Evolutionary conservation across 257 asterid species (phyloP).

Genomic region (Solanum appendiculatum): DNA sequence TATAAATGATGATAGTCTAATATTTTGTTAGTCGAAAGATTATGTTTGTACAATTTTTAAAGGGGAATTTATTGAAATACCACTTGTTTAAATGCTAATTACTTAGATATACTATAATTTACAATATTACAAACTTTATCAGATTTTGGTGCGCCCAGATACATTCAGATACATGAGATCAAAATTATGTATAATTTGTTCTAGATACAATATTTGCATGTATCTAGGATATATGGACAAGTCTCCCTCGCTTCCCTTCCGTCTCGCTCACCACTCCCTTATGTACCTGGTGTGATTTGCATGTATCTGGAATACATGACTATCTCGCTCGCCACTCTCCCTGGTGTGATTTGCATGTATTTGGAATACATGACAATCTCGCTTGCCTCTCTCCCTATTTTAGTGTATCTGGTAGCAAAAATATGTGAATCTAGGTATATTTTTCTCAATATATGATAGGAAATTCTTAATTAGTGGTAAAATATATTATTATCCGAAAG

Average conservation of each 20-base stretch:
- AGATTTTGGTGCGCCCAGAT: not conserved
- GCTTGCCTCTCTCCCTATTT: not conserved
- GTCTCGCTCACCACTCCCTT: not conserved
- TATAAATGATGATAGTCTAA: not conserved
- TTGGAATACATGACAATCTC: not conserved
- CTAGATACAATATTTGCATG: not conserved
- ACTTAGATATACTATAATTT: no score
- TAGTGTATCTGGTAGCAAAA: no score
- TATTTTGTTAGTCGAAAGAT: not conserved
- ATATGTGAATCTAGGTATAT: not conserved
- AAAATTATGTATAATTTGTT: no score
- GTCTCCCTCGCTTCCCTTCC: not conserved
- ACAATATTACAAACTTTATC: no score
- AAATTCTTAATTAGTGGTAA: not conserved
- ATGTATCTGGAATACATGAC: not conserved
- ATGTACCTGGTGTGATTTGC: not conserved
- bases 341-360: not conserved
- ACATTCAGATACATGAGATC: no score
- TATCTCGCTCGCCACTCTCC: not conserved
- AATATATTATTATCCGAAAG: no score
- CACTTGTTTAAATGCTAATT: not conserved
- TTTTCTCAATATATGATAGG: not conserved
- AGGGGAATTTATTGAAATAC: not conserved
- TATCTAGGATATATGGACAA: not conserved
- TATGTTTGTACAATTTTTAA: not conserved